phyloP scores from a whole-genome alignment of 495 filamentous ascomycete species.

The Daldinia concentrica region DNA sequence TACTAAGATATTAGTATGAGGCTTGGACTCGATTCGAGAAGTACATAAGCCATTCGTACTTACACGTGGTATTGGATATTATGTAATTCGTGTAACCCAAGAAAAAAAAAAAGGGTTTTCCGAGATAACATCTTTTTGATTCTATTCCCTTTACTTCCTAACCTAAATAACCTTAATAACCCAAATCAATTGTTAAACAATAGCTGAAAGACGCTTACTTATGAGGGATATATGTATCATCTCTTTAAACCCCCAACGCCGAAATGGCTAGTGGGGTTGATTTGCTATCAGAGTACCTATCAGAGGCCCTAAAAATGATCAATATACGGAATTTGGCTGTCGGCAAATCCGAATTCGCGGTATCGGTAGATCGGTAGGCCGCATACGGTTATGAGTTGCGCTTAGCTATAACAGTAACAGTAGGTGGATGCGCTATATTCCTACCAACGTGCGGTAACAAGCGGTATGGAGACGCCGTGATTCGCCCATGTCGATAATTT shows the following conservation, averaged over 20 bases:
- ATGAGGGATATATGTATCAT: conserved; percentile 3
- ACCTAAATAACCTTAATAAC: background rate
- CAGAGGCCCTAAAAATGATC: background rate
- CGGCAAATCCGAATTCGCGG: conserved; percentile 6
- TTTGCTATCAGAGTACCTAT: background rate
- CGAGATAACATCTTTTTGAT: background rate
- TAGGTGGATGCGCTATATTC: background rate
- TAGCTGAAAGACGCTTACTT: background rate
- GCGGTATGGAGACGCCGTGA: conserved; percentile 31
- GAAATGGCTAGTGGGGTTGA: background rate
- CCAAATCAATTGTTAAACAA: background rate
- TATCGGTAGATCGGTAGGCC: conserved; percentile 20
- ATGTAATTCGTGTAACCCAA: conserved; percentile 11
- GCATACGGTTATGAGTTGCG: conserved; percentile 9
- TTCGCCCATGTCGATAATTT: conserved; percentile 20
- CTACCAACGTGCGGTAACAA: background rate
- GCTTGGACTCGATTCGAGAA: background rate
- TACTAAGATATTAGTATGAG: background rate
- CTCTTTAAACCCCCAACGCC: background rate
- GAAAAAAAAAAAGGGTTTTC: background rate
- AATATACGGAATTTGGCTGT: background rate
- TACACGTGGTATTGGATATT: conserved; percentile 13
- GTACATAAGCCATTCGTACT: background rate
- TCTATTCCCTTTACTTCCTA: background rate
- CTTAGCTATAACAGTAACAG: conserved; percentile 1